A percentile compares a stretch with the other conserved stretches of the same genome.
These are phyloP conservation scores for Deuterostichococcus epilithicus DNA, from an alignment of 139 green algal genomes.

Conservation along the genomic window DNA sequence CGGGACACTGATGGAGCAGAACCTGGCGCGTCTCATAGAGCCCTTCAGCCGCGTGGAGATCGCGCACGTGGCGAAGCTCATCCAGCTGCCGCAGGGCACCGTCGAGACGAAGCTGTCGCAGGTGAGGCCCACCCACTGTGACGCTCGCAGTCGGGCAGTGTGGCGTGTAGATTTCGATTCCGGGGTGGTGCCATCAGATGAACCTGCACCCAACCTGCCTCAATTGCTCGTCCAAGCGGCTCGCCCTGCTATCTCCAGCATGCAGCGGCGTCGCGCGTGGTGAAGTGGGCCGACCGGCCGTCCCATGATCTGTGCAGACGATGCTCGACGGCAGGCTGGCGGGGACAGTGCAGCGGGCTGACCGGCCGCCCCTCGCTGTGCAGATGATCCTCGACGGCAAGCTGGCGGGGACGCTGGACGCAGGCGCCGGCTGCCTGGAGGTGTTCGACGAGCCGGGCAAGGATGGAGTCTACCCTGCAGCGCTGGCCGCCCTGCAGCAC, in stretches of 20 bases:
- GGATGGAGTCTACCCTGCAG: slow-evolving; percentile 74
- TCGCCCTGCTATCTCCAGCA: too few relatives aligned
- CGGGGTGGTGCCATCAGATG: neutral
- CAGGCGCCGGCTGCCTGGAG: slow-evolving; percentile 87
- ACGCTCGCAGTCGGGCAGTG: too few relatives aligned
- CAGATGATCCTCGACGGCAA: slow-evolving; percentile 99
- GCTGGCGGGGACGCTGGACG: slow-evolving; percentile 88
- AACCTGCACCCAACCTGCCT: too few relatives aligned
- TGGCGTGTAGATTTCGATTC: neutral
- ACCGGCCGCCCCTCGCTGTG: neutral
- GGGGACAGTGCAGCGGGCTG: neutral
- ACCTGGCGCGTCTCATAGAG: slow-evolving; percentile 86
- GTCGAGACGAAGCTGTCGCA: slow-evolving; percentile 92
- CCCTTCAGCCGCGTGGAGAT: slow-evolving; percentile 93
- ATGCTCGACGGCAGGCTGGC: slow-evolving; percentile 1
- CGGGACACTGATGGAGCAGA: slow-evolving; percentile 55
- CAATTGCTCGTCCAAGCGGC: too few relatives aligned
- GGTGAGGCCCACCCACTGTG: slow-evolving; percentile 19
- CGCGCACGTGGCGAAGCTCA: slow-evolving; percentile 82
- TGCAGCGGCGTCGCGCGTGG: too few relatives aligned
- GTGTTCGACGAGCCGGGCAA: slow-evolving; percentile 69
- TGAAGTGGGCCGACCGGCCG: neutral
- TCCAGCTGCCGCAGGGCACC: slow-evolving; percentile 70
- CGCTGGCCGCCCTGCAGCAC: slow-evolving; percentile 78
- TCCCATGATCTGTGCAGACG: neutral